A percentile compares a stretch with the other conserved stretches of the same genome.
These are phyloP conservation scores for Boletus insuetus DNA, from an alignment of 768 basidiomycete species.

Conservation along the genomic window DNA sequence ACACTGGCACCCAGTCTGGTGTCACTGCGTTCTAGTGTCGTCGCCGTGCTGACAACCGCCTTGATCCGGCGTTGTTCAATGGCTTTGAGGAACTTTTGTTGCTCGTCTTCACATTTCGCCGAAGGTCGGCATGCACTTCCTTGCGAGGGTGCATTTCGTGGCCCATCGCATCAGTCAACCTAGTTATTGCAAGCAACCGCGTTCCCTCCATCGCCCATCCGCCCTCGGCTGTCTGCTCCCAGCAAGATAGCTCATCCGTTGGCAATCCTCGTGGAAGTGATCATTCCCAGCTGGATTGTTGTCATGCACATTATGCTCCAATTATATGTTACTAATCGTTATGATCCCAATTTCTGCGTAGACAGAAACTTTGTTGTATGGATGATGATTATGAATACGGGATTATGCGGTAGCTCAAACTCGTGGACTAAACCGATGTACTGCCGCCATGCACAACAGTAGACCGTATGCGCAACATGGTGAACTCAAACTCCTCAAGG, in stretches of 20 bases:
- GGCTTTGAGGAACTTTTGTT: constrained; percentile 12
- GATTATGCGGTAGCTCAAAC: neutral
- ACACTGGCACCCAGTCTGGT: constrained; percentile 80
- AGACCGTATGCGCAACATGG: neutral
- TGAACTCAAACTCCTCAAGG: neutral
- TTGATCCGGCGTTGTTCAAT: constrained; percentile 9
- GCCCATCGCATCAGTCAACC: constrained; percentile 7
- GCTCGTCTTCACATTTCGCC: constrained; percentile 2
- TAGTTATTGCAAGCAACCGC: constrained; percentile 17
- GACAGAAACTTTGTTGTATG: constrained; percentile 12
- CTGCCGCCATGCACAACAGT: neutral
- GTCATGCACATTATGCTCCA: constrained; percentile 25
- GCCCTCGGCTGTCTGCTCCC: neutral
- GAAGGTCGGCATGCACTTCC: constrained; percentile 9
- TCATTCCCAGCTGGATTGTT: constrained; percentile 3
- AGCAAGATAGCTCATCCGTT: constrained; percentile 4
- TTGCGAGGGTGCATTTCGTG: constrained; percentile 6
- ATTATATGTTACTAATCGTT: constrained; percentile 11
- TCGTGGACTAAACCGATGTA: neutral
- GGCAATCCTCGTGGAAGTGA: constrained; percentile 2
- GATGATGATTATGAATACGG: constrained; percentile 21
- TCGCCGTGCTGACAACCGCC: neutral
- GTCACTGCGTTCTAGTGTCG: constrained; percentile 73
- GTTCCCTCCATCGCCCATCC: constrained; percentile 3
- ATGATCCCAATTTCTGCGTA: constrained; percentile 10